Percentiles rank a stretch among this genome's conserved stretches.
Conservation (phyloP, 176 grass and related monocot genomes). For the Rhynchospora pubera region DNA sequence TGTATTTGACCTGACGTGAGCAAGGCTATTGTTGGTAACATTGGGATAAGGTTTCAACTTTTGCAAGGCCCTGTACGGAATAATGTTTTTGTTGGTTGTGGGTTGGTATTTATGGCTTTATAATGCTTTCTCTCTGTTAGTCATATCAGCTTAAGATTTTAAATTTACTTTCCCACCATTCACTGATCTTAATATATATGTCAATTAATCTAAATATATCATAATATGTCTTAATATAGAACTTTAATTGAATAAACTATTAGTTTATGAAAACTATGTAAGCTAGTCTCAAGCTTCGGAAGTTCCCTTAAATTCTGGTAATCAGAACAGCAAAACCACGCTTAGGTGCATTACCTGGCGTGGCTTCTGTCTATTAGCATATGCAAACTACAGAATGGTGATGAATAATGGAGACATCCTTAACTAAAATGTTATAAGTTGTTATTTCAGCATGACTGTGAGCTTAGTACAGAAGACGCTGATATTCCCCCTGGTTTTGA, state of each 20-base stretch:
- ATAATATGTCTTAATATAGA: not conserved
- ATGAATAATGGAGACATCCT: no score
- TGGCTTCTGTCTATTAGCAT: not conserved
- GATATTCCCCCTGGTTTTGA: slow-evolving; percentile 84
- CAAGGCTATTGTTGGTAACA: not conserved
- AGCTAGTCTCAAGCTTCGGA: not conserved
- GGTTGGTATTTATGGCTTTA: not conserved
- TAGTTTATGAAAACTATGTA: not conserved
- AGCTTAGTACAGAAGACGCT: slow-evolving; percentile 31
- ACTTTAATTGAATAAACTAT: not conserved
- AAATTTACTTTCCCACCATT: not conserved
- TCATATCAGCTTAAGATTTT: not conserved
- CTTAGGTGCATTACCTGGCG: not conserved
- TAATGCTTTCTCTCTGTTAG: not conserved
- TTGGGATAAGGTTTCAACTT: not conserved
- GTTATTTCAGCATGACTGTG: slow-evolving; percentile 15
- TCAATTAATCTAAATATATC: not conserved
- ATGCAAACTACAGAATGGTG: not conserved
- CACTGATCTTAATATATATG: not conserved
- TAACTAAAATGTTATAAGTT: not conserved
- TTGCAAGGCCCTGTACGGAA: not conserved
- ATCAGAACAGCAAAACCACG: not conserved
- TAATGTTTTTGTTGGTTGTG: slow-evolving; percentile 13
- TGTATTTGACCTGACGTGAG: not conserved
- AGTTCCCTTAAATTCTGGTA: not conserved